A percentile compares a stretch with the other conserved stretches of the same genome.
Evolutionary conservation across 1,139 yeast genomes (phyloP).

Genomic region (Pneumocystis jirovecii): DNA sequence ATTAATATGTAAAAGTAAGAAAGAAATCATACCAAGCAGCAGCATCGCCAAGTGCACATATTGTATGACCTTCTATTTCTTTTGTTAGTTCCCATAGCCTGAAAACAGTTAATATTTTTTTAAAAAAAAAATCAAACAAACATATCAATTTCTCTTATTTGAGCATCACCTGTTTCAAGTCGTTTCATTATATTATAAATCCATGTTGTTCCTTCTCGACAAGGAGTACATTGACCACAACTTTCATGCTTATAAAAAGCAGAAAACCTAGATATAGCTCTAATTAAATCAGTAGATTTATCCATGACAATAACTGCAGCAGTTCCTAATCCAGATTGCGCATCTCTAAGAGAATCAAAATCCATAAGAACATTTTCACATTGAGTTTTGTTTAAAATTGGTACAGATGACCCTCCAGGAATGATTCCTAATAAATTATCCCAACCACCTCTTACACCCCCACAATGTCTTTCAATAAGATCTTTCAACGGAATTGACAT

Average conservation of each 20-base stretch:
- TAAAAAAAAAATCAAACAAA: neutral
- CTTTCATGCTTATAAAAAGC: conserved; percentile 81
- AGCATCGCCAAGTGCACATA: conserved; percentile 84
- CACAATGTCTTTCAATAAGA: conserved; percentile 72
- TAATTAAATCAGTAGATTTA: conserved; percentile 65
- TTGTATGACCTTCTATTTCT: conserved; percentile 71
- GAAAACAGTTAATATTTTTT: neutral
- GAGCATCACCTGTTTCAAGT: conserved; percentile 62
- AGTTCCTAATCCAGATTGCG: conserved; percentile 75
- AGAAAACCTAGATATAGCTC: conserved; percentile 71
- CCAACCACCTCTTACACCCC: conserved; percentile 85
- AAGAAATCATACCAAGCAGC: conserved; percentile 66
- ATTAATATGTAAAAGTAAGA: neutral
- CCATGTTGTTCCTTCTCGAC: conserved; percentile 90
- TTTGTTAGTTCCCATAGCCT: conserved; percentile 57
- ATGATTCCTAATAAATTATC: conserved; percentile 71
- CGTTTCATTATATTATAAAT: conserved; percentile 71
- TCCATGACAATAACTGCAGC: conserved; percentile 87
- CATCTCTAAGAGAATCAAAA: conserved; percentile 70
- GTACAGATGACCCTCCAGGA: conserved; percentile 83
- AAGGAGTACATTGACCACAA: conserved; percentile 89
- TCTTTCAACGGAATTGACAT: conserved; percentile 78
- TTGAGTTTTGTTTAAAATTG: conserved; percentile 51
- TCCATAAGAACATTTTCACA: conserved; percentile 68
- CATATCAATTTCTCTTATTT: conserved; percentile 66